phyloP scores from a whole-genome alignment of 495 filamentous ascomycete species.

The Penicillium daleae region DNA sequence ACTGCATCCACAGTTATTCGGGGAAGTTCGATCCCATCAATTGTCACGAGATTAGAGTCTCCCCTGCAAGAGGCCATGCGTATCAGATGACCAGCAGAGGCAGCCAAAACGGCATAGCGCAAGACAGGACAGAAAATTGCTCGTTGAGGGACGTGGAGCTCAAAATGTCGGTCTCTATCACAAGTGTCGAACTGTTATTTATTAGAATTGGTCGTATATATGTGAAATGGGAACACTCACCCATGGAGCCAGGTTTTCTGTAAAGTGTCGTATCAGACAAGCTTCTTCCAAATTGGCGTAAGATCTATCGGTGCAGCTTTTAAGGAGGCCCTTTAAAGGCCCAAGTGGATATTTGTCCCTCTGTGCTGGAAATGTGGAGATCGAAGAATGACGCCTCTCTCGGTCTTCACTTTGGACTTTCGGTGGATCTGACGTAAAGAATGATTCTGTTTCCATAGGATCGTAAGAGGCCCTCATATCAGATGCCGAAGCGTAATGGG shows the following conservation, averaged over 20 bases:
- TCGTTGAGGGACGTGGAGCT: conserved; percentile 28
- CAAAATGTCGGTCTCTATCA: conserved; percentile 33
- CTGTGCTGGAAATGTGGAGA: conserved; percentile 1
- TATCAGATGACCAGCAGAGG: conserved; percentile 31
- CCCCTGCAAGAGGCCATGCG: conserved; percentile 15
- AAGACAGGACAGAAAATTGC: conserved; percentile 37
- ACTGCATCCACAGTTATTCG: conserved; percentile 30
- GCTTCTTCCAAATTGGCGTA: conserved; percentile 26
- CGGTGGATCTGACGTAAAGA: neutral
- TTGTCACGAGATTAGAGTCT: conserved; percentile 10
- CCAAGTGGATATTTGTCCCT: conserved; percentile 16
- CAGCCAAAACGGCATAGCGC: conserved; percentile 35
- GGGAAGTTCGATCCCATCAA: conserved; percentile 24
- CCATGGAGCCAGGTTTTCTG: conserved; percentile 30
- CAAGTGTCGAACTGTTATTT: conserved; percentile 20
- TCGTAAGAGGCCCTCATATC: neutral
- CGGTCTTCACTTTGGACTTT: neutral
- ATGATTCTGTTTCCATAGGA: neutral
- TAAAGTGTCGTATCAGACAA: conserved; percentile 35
- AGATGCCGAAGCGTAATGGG: neutral
- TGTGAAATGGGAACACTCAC: conserved; percentile 14
- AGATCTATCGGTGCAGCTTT: conserved; percentile 1
- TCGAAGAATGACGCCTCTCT: neutral
- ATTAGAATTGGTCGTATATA: neutral
- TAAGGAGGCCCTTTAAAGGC: conserved; percentile 1